Conservation (phyloP, 257 asterid species). For the Plectranthus barbatus region DNA sequence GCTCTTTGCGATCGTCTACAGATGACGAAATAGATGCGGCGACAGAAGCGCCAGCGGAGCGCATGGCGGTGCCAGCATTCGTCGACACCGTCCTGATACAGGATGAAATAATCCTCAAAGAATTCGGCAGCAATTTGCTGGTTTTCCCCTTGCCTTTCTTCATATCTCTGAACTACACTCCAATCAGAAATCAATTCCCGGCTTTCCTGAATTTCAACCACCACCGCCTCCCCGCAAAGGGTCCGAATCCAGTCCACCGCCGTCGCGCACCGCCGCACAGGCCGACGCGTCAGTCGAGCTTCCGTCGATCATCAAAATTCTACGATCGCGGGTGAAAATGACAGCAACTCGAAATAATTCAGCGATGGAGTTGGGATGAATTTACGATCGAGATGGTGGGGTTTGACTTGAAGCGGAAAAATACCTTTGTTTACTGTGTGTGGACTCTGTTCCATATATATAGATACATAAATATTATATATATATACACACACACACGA, state of each 20-base stretch:
- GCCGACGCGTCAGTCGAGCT: slow-evolving; percentile 32
- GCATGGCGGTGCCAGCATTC: slow-evolving; percentile 70
- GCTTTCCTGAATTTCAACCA: slow-evolving; percentile 10
- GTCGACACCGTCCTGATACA: slow-evolving; percentile 67
- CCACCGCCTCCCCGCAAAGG: slow-evolving; percentile 30
- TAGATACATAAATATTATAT: neutral
- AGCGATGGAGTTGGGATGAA: neutral
- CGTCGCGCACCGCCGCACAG: slow-evolving; percentile 47
- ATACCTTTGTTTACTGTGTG: slow-evolving; percentile 20
- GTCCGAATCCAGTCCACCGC: slow-evolving; percentile 39
- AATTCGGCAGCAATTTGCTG: slow-evolving; percentile 57
- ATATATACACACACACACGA: slow-evolving; percentile 22
- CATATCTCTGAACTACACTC: slow-evolving; percentile 17
- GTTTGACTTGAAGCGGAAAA: slow-evolving; percentile 36
- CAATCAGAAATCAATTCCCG: neutral
- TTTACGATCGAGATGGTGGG: slow-evolving; percentile 10
- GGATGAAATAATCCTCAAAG: slow-evolving; percentile 59
- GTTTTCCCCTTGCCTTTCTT: slow-evolving; percentile 50
- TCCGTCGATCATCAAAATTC: slow-evolving; percentile 39
- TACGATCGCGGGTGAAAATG: slow-evolving; percentile 29
- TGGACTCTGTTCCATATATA: slow-evolving; percentile 21
- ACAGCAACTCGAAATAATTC: slow-evolving; percentile 11
- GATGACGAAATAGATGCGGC: slow-evolving; percentile 55
- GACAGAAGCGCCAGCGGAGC: slow-evolving; percentile 63
- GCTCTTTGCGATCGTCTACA: slow-evolving; percentile 62